A percentile compares a stretch with the other conserved stretches of the same genome.
Conservation (phyloP, 1,284 basidiomycete genomes). For the Ganoderma leucocontextum region DNA sequence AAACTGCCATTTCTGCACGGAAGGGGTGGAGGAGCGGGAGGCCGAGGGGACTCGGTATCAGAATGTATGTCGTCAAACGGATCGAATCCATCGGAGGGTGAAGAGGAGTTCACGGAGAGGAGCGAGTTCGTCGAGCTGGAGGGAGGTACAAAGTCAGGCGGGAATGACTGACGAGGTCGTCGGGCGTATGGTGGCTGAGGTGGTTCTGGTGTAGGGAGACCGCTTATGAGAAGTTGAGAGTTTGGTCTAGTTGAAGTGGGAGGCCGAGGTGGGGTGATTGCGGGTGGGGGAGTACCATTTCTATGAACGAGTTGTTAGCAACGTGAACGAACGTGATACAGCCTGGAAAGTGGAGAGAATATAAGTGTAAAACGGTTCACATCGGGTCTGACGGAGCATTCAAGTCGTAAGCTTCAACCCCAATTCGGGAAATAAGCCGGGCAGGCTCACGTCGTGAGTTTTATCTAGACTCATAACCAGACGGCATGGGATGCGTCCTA, state of each 20-base stretch:
- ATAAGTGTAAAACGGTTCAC: neutral
- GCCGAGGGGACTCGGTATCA: conserved; percentile 29
- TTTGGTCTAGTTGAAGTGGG: conserved; percentile 14
- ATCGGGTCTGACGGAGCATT: too few relatives aligned
- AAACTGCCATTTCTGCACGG: conserved; percentile 28
- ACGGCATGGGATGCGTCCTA: too few relatives aligned
- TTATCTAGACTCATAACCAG: too few relatives aligned
- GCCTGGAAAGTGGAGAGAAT: neutral
- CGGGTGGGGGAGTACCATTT: conserved; percentile 18
- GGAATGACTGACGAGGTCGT: conserved; percentile 27
- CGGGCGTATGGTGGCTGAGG: conserved; percentile 23
- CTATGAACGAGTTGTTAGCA: conserved; percentile 6
- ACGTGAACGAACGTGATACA: neutral
- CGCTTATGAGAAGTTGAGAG: conserved; percentile 15
- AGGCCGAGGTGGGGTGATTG: conserved; percentile 16
- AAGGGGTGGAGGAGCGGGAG: conserved; percentile 34
- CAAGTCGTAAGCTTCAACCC: too few relatives aligned
- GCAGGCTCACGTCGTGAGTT: too few relatives aligned
- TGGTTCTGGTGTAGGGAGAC: conserved; percentile 9
- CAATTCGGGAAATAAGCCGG: too few relatives aligned
- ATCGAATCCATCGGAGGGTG: conserved; percentile 23
- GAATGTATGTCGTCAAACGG: conserved; percentile 33
- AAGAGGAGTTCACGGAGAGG: conserved; percentile 22
- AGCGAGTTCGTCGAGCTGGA: conserved; percentile 21
- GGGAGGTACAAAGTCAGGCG: conserved; percentile 13